Evolutionary conservation across 2,329 filamentous ascomycete genomes (phyloP).

Genomic region (Venturia oleaginea): DNA sequence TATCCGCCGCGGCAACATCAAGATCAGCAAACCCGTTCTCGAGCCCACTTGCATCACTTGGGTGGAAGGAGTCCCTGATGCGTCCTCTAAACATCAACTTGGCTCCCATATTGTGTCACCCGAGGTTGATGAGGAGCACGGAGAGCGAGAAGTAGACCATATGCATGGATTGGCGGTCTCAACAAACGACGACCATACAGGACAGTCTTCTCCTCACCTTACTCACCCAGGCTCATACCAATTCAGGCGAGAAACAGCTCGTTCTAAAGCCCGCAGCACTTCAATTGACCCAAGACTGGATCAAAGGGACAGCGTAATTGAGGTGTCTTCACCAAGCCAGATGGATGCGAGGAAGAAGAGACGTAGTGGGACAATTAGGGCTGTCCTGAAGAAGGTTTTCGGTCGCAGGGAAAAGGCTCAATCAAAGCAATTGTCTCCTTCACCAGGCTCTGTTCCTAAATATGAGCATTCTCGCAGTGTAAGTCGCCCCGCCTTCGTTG

Average conservation of each 20-base stretch:
- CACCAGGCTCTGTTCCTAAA: slow-evolving; percentile 1
- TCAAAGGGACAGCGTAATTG: slow-evolving; percentile 1
- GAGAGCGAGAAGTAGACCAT: not conserved
- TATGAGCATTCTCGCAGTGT: slow-evolving; percentile 14
- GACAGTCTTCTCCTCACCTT: not conserved
- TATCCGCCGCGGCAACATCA: slow-evolving; percentile 14
- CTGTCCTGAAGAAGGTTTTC: slow-evolving; percentile 13
- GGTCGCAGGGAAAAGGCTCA: slow-evolving; percentile 9
- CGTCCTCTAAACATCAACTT: not conserved
- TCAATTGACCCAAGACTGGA: not conserved
- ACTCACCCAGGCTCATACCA: not conserved
- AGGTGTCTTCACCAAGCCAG: not conserved
- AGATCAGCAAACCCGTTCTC: slow-evolving; percentile 14
- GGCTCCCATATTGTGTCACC: slow-evolving; percentile 6
- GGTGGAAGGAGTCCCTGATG: slow-evolving; percentile 12
- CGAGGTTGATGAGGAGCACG: not conserved
- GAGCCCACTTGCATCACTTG: slow-evolving; percentile 15
- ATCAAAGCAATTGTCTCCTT: not conserved
- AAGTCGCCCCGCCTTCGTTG: not conserved
- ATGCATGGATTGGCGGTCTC: slow-evolving; percentile 5
- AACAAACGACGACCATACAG: not conserved
- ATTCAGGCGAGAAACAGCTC: not conserved
- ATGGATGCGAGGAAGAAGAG: slow-evolving; percentile 10
- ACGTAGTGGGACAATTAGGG: slow-evolving; percentile 13
- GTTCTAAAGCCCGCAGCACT: not conserved